These are phyloP conservation scores for Vigna reflexopilosa DNA, from an alignment of 306 rosid genomes.

Conservation along the genomic window DNA sequence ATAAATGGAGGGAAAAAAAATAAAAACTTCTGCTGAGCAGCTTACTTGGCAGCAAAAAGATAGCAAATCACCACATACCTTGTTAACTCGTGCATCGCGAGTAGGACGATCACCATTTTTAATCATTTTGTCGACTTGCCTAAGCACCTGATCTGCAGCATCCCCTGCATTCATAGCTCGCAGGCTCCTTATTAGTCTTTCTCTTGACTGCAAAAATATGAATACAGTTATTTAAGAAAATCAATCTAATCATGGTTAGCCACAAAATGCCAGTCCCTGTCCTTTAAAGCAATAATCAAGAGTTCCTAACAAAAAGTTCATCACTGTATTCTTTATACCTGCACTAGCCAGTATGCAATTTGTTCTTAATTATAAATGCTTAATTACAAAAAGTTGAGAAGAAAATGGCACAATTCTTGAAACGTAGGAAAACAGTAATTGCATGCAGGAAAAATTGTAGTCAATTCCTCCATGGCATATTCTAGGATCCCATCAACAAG, in stretches of 20 bases:
- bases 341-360: conserved; percentile 9
- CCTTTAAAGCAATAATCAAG: conserved; percentile 25
- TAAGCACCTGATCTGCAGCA: conserved; percentile 93
- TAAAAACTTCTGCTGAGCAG: conserved; percentile 32
- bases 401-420: conserved; percentile 17
- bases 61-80: conserved; percentile 55
- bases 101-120: conserved; percentile 78
- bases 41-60: conserved; percentile 19
- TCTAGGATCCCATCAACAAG: conserved; percentile 21
- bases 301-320: conserved; percentile 5
- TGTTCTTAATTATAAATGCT: conserved; percentile 32
- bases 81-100: conserved; percentile 75
- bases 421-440: conserved; percentile 20
- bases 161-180: conserved; percentile 96
- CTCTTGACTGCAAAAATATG: conserved; percentile 77
- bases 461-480: conserved; percentile 19
- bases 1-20: conserved; percentile 9
- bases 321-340: conserved; percentile 24
- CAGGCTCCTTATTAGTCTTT: conserved; percentile 76
- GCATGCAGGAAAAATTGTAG: not conserved
- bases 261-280: conserved; percentile 18
- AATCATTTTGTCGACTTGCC: conserved; percentile 89
- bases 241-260: conserved; percentile 28
- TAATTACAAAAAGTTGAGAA: conserved; percentile 7
- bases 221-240: conserved; percentile 34